These are phyloP conservation scores for Elaeis guineensis DNA, from an alignment of 176 grass and related monocot genomes.

Conservation along the genomic window DNA sequence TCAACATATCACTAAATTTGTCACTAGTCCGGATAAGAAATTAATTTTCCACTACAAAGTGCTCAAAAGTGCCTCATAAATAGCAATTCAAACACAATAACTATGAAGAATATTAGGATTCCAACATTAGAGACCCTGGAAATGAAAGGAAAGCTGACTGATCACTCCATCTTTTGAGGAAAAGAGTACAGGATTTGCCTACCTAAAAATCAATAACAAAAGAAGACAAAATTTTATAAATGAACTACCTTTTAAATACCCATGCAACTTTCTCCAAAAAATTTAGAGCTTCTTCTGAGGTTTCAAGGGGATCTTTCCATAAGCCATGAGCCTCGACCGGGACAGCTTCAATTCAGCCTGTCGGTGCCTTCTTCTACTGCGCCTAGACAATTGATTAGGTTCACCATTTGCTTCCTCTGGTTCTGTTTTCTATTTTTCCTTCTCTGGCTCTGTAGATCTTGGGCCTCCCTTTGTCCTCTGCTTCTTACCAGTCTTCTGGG, in stretches of 20 bases:
- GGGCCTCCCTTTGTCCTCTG: conserved; percentile 18
- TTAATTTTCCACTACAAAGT: no score
- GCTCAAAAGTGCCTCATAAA: no score
- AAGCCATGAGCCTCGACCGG: conserved; percentile 32
- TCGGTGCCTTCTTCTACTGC: conserved; percentile 45
- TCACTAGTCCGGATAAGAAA: no score
- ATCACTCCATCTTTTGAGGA: no score
- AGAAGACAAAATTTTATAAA: background rate
- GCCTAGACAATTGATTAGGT: conserved; percentile 38
- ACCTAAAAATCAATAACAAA: no score
- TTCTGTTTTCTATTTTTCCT: conserved; percentile 22
- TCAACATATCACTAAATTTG: no score
- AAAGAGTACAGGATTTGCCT: no score
- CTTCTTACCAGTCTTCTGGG: conserved; percentile 37
- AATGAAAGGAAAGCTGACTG: no score
- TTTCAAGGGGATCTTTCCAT: conserved; percentile 42
- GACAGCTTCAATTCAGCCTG: conserved; percentile 46
- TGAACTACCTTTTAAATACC: background rate
- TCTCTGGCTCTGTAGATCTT: conserved; percentile 31
- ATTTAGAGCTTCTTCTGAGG: conserved; percentile 43
- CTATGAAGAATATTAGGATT: no score
- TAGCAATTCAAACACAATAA: no score
- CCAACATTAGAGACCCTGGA: no score
- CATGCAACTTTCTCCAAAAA: background rate
- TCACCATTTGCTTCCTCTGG: conserved; percentile 32